A percentile compares a stretch with the other conserved stretches of the same genome.
Evolutionary conservation across 2,329 filamentous ascomycete genomes (phyloP).

Genomic region (Alternaria triticina): DNA sequence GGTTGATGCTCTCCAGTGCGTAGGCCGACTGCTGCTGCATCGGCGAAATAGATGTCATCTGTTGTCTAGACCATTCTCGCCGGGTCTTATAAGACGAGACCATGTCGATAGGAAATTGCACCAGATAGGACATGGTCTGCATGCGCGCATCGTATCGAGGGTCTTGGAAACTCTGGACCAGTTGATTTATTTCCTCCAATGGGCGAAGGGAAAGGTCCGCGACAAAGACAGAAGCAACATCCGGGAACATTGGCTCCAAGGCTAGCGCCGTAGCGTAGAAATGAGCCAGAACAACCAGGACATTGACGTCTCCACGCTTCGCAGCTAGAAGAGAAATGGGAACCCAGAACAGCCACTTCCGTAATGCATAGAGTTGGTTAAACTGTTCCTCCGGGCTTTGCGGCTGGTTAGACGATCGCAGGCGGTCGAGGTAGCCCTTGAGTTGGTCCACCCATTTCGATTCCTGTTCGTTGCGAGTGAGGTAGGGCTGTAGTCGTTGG

Average conservation of each 20-base stretch:
- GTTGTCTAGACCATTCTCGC: conserved; percentile 49
- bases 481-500: conserved; percentile 52
- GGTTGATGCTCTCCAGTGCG: conserved; percentile 47
- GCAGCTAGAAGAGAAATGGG: conserved; percentile 83
- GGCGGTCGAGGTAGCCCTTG: conserved; percentile 54
- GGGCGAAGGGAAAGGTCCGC: conserved; percentile 72
- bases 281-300: conserved; percentile 84
- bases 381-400: conserved; percentile 79
- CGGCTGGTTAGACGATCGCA: conserved; percentile 50
- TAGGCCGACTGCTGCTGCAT: conserved; percentile 47
- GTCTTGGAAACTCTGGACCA: conserved; percentile 62
- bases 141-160: conserved; percentile 50
- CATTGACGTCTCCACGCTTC: conserved; percentile 75
- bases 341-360: conserved; percentile 95
- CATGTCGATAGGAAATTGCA: conserved; percentile 55
- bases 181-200: conserved; percentile 83
- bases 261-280: conserved; percentile 89
- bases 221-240: conserved; percentile 85
- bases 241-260: conserved; percentile 89
- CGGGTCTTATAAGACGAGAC: conserved; percentile 51
- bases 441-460: conserved; percentile 58
- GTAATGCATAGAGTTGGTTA: conserved; percentile 83
- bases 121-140: conserved; percentile 53
- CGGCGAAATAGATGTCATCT: conserved; percentile 40
- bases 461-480: conserved; percentile 55